Percentiles rank a stretch among this genome's conserved stretches.
Evolutionary conservation across 768 basidiomycete species (phyloP).

Genomic region (Russula compacta): DNA sequence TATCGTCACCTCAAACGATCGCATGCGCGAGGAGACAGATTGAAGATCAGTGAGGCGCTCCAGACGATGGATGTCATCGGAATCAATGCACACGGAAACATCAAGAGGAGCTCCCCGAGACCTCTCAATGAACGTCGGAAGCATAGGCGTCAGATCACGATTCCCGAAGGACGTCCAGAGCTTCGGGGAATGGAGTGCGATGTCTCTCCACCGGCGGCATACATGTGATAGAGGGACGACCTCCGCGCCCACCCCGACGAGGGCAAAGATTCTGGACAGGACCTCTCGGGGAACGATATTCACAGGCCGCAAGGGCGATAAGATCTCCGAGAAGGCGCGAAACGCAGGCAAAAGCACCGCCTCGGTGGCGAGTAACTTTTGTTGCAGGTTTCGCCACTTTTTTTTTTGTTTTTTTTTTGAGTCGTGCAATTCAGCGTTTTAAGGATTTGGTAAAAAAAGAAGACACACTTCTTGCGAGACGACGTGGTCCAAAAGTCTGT

Average conservation of each 20-base stretch:
- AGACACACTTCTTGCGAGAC: conserved; percentile 2
- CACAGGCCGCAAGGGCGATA: neutral
- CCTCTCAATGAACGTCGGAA: neutral
- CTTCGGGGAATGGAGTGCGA: neutral
- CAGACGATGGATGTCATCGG: neutral
- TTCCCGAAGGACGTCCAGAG: neutral
- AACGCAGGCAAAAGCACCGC: conserved; percentile 5
- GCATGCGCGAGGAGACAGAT: conserved; percentile 1
- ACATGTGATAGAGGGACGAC: neutral
- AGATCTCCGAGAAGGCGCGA: neutral
- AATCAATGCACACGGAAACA: neutral
- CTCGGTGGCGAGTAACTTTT: conserved; percentile 2
- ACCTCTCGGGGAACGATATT: neutral
- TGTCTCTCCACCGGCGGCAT: conserved; percentile 2
- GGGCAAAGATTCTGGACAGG: neutral
- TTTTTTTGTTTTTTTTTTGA: neutral
- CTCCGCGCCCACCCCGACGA: conserved; percentile 4
- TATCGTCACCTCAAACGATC: neutral
- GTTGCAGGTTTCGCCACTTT: neutral
- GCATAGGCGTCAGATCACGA: neutral
- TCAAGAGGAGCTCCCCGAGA: neutral
- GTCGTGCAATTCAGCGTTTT: neutral
- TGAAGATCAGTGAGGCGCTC: conserved; percentile 3
- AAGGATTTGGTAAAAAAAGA: neutral
- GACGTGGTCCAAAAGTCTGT: neutral